A percentile compares a stretch with the other conserved stretches of the same genome.
Evolutionary conservation across 179 eudicot genomes (phyloP).

Genomic region (Silene noctiflora): DNA sequence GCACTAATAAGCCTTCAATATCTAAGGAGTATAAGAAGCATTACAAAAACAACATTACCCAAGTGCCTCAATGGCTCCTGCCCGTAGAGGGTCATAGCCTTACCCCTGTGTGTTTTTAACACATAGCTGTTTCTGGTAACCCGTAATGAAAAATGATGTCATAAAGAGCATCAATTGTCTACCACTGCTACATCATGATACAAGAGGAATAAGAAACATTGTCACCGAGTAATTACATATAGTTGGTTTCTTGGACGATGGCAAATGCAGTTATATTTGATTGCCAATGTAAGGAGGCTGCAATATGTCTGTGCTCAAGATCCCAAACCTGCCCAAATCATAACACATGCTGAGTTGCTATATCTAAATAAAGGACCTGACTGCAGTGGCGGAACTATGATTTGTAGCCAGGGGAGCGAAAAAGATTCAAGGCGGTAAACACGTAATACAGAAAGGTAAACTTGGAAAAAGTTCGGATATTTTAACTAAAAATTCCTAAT

Average conservation of each 20-base stretch:
- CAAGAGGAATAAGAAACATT: neutral
- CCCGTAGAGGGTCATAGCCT: neutral
- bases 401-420: no score
- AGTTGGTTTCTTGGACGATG: slow-evolving; percentile 59
- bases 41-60: neutral
- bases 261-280: slow-evolving; percentile 87
- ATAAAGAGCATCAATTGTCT: neutral
- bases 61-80: neutral
- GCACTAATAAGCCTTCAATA: slow-evolving; percentile 5
- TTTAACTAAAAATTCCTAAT: no score
- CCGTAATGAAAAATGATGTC: neutral
- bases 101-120: neutral
- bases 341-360: slow-evolving; percentile 9
- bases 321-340: slow-evolving; percentile 77
- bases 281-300: slow-evolving; percentile 67
- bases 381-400: no score
- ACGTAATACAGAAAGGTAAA: no score
- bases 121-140: neutral
- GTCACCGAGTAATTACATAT: slow-evolving; percentile 53
- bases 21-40: neutral
- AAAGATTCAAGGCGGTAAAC: no score
- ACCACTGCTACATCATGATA: neutral
- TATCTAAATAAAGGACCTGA: neutral
- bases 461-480: no score
- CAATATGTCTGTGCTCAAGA: slow-evolving; percentile 66